Percentiles rank a stretch among this genome's conserved stretches.
Conservation (phyloP, 139 green algal genomes). For the Haematococcus lacustris region DNA sequence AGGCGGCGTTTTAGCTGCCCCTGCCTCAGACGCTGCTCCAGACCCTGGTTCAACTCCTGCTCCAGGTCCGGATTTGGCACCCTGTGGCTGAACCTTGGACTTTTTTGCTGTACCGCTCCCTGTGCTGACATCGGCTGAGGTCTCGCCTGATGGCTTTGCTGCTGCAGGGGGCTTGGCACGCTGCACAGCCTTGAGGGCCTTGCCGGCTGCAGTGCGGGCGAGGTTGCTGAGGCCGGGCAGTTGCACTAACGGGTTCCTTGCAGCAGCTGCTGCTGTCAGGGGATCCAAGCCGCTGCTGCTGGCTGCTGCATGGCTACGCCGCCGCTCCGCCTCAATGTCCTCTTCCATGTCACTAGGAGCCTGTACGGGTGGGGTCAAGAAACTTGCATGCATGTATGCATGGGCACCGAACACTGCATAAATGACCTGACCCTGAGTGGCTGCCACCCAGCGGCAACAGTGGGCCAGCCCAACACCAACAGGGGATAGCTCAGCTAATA, state of each 20-base stretch:
- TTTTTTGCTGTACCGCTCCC: background rate
- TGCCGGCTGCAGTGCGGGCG: background rate
- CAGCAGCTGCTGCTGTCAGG: no score
- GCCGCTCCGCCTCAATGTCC: conserved; percentile 1
- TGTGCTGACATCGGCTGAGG: background rate
- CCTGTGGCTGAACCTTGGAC: background rate
- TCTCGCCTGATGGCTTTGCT: background rate
- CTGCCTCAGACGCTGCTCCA: background rate
- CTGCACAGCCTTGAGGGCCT: background rate
- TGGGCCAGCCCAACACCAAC: background rate
- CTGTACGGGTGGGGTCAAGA: background rate
- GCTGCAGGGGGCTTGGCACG: background rate
- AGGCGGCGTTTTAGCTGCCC: background rate
- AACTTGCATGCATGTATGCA: background rate
- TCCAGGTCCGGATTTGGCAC: background rate
- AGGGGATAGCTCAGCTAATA: background rate
- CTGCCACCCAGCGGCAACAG: background rate
- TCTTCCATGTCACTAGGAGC: conserved; percentile 7
- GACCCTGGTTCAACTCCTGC: background rate
- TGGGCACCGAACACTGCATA: background rate
- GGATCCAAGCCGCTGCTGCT: background rate
- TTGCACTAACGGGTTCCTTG: no score
- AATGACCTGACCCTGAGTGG: background rate
- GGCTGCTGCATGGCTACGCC: background rate
- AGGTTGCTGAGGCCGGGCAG: no score